Conservation (phyloP, 2,329 filamentous ascomycete species). For the Fusarium setosum region DNA sequence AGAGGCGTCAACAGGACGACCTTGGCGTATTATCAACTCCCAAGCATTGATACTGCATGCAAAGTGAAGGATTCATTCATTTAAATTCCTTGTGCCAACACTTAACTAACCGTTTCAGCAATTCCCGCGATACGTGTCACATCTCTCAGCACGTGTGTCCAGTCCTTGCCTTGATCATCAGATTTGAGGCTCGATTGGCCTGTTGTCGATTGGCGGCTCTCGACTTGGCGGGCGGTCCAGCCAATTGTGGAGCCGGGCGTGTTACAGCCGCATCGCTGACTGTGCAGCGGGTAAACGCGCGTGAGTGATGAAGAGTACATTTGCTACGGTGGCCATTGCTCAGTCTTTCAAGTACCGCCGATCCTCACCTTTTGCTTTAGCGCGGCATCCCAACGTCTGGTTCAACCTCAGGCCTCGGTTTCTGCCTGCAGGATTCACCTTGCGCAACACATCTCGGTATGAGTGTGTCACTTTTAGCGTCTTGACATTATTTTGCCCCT, state of each 20-base stretch:
- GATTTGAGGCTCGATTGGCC: slow-evolving; percentile 12
- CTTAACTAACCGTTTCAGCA: background rate
- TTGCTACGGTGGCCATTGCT: background rate
- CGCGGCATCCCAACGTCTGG: slow-evolving; percentile 37
- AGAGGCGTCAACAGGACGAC: background rate
- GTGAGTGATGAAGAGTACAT: slow-evolving; percentile 32
- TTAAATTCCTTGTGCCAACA: background rate
- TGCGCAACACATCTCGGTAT: slow-evolving; percentile 5
- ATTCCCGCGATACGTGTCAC: background rate
- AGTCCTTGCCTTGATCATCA: background rate
- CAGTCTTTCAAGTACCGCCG: slow-evolving; percentile 28
- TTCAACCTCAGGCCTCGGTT: slow-evolving; percentile 39
- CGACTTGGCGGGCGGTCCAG: slow-evolving; percentile 24
- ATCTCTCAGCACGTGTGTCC: background rate
- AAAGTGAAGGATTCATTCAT: background rate
- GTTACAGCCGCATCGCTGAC: slow-evolving; percentile 38
- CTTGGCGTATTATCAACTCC: background rate
- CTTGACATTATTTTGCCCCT: background rate
- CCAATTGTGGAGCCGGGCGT: slow-evolving; percentile 26
- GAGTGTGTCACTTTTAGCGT: background rate
- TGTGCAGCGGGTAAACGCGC: slow-evolving; percentile 30
- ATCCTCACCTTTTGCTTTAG: slow-evolving; percentile 34
- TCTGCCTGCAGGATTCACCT: slow-evolving; percentile 6
- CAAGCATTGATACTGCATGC: background rate
- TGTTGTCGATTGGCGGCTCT: slow-evolving; percentile 41